These are phyloP conservation scores for Dichotomopilus funicola DNA, from an alignment of 2,329 filamentous ascomycete genomes.

Conservation along the genomic window DNA sequence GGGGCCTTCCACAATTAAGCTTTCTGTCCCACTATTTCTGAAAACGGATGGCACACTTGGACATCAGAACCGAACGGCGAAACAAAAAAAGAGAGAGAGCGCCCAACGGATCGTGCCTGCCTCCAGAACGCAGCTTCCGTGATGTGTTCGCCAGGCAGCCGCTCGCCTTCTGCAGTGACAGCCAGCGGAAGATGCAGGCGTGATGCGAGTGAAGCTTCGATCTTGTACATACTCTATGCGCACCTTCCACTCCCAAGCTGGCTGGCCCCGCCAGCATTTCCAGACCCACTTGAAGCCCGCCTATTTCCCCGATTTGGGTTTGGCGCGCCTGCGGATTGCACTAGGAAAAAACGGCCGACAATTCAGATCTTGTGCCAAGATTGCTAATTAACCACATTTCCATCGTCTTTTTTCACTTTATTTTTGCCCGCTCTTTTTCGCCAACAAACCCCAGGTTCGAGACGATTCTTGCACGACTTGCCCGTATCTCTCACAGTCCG, in stretches of 20 bases:
- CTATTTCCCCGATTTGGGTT: neutral
- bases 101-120: conserved; percentile 2
- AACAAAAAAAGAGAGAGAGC: neutral
- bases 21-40: neutral
- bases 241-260: too few species aligned
- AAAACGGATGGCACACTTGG: neutral
- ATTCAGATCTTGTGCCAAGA: too few species aligned
- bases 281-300: neutral
- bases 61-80: neutral
- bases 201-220: neutral
- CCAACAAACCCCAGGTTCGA: too few species aligned
- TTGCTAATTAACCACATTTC: too few species aligned
- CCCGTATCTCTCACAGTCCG: too few species aligned
- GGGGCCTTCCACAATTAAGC: conserved; percentile 1
- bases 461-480: too few species aligned
- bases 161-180: neutral
- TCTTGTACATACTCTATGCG: too few species aligned
- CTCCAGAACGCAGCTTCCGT: neutral
- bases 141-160: conserved; percentile 3
- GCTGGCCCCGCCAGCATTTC: neutral
- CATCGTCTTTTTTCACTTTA: too few species aligned
- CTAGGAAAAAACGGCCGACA: too few species aligned
- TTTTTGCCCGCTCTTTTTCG: too few species aligned
- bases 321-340: neutral
- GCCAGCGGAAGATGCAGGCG: neutral